These are phyloP conservation scores for Chaetomium cochliodes DNA, from an alignment of 495 filamentous ascomycete genomes.

Conservation along the genomic window DNA sequence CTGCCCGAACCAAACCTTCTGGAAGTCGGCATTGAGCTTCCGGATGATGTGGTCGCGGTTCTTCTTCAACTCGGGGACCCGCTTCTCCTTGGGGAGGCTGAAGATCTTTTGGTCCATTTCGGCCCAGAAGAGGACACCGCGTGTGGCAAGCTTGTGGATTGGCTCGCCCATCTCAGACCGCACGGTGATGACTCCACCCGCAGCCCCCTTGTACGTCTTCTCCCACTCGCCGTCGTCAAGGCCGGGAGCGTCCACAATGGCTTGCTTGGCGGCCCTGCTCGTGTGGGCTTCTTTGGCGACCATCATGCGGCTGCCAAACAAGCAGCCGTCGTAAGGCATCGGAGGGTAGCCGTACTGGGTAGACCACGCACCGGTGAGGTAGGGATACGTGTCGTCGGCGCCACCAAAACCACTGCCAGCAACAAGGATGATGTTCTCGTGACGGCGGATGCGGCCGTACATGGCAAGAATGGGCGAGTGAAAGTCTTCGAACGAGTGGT, in stretches of 20 bases:
- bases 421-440: conserved; percentile 81
- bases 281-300: conserved; percentile 93
- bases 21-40: conserved; percentile 96
- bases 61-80: conserved; percentile 87
- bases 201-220: conserved; percentile 89
- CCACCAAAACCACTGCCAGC: conserved; percentile 92
- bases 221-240: conserved; percentile 90
- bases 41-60: conserved; percentile 92
- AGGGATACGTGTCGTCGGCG: conserved; percentile 88
- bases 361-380: conserved; percentile 86
- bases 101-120: conserved; percentile 99
- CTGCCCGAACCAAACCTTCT: conserved; percentile 97
- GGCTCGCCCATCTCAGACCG: conserved; percentile 98
- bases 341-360: conserved; percentile 79
- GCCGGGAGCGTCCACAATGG: conserved; percentile 87
- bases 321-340: conserved; percentile 90
- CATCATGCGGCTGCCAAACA: conserved; percentile 93
- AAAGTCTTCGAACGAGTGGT: conserved; percentile 95
- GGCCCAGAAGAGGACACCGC: conserved; percentile 92
- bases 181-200: conserved; percentile 95
- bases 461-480: conserved; percentile 89
- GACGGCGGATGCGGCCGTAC: conserved; percentile 80
- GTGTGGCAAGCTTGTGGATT: conserved; percentile 95
- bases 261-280: conserved; percentile 88
- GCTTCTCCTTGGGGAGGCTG: conserved; percentile 91